Conservation (phyloP, 371 early-diverging fungal species). For the Apophysomyces elegans region DNA sequence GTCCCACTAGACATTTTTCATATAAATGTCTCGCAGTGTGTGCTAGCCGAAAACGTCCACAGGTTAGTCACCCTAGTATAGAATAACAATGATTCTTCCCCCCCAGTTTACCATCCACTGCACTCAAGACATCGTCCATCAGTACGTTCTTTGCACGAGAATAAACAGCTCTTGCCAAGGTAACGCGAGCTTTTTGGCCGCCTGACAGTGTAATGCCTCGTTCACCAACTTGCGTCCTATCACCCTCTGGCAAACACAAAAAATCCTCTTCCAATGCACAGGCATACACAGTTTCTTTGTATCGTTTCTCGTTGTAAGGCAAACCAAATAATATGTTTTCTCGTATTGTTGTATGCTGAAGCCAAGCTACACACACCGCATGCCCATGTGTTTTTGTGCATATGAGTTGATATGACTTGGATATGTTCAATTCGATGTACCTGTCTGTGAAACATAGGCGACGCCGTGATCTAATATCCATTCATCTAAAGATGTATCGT, state of each 20-base stretch:
- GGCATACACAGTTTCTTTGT: slow-evolving; percentile 57
- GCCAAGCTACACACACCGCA: slow-evolving; percentile 58
- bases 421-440: slow-evolving; percentile 10
- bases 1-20: slow-evolving; percentile 68
- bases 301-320: slow-evolving; percentile 30
- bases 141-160: slow-evolving; percentile 72
- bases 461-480: slow-evolving; percentile 35
- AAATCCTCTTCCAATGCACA: slow-evolving; percentile 39
- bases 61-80: not conserved
- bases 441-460: slow-evolving; percentile 39
- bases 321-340: slow-evolving; percentile 46
- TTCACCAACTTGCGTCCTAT: slow-evolving; percentile 87
- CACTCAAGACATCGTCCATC: slow-evolving; percentile 86
- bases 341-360: slow-evolving; percentile 72
- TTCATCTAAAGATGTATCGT: not conserved
- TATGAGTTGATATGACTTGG: too few relatives aligned
- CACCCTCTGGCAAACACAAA: slow-evolving; percentile 67
- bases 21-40: slow-evolving; percentile 90
- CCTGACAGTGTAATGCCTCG: slow-evolving; percentile 71
- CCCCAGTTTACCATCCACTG: slow-evolving; percentile 60
- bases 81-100: not conserved
- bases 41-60: slow-evolving; percentile 31
- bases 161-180: slow-evolving; percentile 86
- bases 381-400: slow-evolving; percentile 25
- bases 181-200: slow-evolving; percentile 69